phyloP scores from a whole-genome alignment of 2,329 filamentous ascomycete genomes.

The Didymella sp. region DNA sequence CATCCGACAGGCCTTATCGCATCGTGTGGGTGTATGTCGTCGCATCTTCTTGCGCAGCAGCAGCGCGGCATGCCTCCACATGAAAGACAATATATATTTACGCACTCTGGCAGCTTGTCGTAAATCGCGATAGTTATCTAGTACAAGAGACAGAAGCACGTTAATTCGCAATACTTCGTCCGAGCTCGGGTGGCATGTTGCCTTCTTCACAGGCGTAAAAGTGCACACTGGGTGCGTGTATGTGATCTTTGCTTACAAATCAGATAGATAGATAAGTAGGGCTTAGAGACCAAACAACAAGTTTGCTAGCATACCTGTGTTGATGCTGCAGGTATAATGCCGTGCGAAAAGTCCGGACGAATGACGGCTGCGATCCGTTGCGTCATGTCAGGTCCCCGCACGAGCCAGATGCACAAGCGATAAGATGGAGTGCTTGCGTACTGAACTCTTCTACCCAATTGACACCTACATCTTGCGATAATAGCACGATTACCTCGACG shows the following conservation, averaged over 20 bases:
- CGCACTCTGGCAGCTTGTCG: not conserved
- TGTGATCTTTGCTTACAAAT: slow-evolving; percentile 9
- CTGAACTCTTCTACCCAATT: not conserved
- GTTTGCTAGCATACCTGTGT: not conserved
- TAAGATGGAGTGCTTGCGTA: not conserved
- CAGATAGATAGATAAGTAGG: not conserved
- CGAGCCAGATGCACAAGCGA: not conserved
- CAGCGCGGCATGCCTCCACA: not conserved
- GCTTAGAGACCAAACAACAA: not conserved
- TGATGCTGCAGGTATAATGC: not conserved
- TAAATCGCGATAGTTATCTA: not conserved
- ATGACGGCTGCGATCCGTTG: not conserved
- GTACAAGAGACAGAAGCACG: too few species aligned
- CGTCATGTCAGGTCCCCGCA: slow-evolving; percentile 4
- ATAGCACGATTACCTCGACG: not conserved
- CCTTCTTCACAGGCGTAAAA: not conserved
- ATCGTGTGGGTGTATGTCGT: not conserved
- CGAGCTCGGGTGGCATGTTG: not conserved
- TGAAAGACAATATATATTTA: not conserved
- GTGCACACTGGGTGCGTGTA: not conserved
- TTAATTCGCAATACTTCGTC: not conserved
- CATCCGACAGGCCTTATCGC: not conserved
- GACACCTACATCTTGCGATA: not conserved
- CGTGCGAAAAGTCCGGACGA: slow-evolving; percentile 1
- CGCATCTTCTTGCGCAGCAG: not conserved